A percentile compares a stretch with the other conserved stretches of the same genome.
phyloP scores from a whole-genome alignment of 129 eudicot species.

The Calendula officinalis region DNA sequence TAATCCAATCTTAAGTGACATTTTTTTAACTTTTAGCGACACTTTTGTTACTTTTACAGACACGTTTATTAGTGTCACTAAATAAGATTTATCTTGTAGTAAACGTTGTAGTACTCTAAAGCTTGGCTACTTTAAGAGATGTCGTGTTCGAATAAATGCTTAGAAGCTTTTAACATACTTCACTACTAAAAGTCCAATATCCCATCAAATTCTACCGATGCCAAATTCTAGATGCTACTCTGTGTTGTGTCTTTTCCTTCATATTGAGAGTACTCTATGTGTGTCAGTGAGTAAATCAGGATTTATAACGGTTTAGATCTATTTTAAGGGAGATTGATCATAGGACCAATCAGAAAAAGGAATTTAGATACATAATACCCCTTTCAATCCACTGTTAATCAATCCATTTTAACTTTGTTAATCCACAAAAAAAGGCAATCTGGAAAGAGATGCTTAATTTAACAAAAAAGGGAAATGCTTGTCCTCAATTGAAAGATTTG shows the following conservation, averaged over 20 bases:
- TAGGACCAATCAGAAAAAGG: not conserved
- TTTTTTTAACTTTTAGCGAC: no score
- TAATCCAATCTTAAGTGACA: no score
- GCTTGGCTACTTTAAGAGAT: conserved; percentile 17
- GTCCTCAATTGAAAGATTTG: no score
- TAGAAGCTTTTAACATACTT: conserved; percentile 1
- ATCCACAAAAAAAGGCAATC: no score
- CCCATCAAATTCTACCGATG: conserved; percentile 3
- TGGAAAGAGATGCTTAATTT: no score
- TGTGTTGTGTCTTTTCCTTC: not conserved
- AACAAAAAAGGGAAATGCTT: no score
- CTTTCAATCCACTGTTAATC: not conserved
- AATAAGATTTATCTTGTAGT: no score
- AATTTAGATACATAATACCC: not conserved
- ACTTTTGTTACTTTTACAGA: no score
- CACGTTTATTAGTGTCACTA: no score
- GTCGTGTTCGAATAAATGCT: conserved; percentile 12
- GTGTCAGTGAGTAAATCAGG: not conserved
- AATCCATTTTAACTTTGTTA: no score
- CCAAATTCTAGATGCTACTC: not conserved
- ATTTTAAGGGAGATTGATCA: not conserved
- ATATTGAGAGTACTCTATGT: conserved; percentile 14
- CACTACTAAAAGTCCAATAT: not conserved
- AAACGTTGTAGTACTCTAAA: conserved; percentile 3
- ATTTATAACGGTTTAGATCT: conserved; percentile 3